Evolutionary conservation across 1,139 yeast genomes (phyloP).

Genomic region (Chernovozyma aurita): DNA sequence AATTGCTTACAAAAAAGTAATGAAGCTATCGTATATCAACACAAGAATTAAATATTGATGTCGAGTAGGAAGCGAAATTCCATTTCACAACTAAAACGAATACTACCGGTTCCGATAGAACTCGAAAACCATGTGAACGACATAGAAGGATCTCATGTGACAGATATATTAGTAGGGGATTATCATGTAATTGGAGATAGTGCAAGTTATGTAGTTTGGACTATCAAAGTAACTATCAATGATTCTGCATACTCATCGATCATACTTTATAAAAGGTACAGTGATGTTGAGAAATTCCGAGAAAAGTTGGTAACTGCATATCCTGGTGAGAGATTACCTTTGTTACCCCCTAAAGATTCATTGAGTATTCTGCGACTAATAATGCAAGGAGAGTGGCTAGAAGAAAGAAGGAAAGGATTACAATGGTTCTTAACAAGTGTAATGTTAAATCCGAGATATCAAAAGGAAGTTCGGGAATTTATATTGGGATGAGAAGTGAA

Average conservation of each 20-base stretch:
- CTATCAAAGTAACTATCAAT: conserved; percentile 39
- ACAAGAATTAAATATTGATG: conserved; percentile 1
- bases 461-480: conserved; percentile 15
- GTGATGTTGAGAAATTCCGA: conserved; percentile 56
- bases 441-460: conserved; percentile 59
- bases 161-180: conserved; percentile 38
- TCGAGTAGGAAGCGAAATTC: conserved; percentile 5
- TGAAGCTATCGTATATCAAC: too few species aligned
- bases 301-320: conserved; percentile 39
- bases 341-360: conserved; percentile 60
- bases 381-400: conserved; percentile 47
- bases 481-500: conserved; percentile 3
- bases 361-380: conserved; percentile 47
- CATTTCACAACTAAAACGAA: conserved; percentile 25
- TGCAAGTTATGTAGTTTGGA: conserved; percentile 45
- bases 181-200: conserved; percentile 31
- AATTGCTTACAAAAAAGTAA: too few species aligned
- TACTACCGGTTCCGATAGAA: conserved; percentile 38
- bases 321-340: conserved; percentile 43
- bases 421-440: conserved; percentile 72
- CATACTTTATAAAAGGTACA: conserved; percentile 54
- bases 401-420: conserved; percentile 58
- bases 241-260: conserved; percentile 46
- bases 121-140: conserved; percentile 25
- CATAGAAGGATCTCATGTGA: conserved; percentile 27